These are phyloP conservation scores for Zanthoxylum bungeanum DNA, from an alignment of 345 rosid genomes.

Conservation along the genomic window DNA sequence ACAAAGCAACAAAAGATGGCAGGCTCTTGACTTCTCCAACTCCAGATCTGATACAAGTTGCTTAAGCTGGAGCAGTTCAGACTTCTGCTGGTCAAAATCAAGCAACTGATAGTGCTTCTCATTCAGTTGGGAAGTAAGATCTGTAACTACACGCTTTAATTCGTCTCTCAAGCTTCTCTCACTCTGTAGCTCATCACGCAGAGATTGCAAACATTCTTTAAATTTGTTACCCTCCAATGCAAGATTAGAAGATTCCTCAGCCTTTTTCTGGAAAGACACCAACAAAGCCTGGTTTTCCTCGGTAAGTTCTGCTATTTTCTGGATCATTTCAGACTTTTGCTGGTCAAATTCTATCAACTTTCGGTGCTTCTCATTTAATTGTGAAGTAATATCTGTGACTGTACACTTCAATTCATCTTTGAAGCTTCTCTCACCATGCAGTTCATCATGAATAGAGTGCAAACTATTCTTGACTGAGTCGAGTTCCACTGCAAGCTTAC, in stretches of 20 bases:
- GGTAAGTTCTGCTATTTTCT: constrained; percentile 50
- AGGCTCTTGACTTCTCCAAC: constrained; percentile 50
- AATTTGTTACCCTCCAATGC: constrained; percentile 40
- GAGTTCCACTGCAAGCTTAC: constrained; percentile 44
- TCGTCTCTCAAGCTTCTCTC: constrained; percentile 50
- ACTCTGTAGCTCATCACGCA: constrained; percentile 38
- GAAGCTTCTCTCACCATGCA: constrained; percentile 50
- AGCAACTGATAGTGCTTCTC: constrained; percentile 49
- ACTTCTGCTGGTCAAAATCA: constrained; percentile 45
- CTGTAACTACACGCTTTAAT: constrained; percentile 39
- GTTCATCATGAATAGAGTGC: constrained; percentile 36
- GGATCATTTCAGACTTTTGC: constrained; percentile 22
- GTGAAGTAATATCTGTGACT: constrained; percentile 47
- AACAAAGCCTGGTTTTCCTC: constrained; percentile 53
- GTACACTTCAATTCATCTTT: constrained; percentile 39
- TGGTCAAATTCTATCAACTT: constrained; percentile 47
- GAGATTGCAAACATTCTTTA: constrained; percentile 39
- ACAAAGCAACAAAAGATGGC: constrained; percentile 40
- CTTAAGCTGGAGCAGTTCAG: constrained; percentile 55
- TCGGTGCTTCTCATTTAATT: constrained; percentile 45
- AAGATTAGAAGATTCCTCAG: constrained; percentile 47
- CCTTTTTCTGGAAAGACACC: constrained; percentile 47
- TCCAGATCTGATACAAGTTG: constrained; percentile 52
- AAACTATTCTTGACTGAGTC: constrained; percentile 38
- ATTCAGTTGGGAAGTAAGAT: constrained; percentile 54